A percentile compares a stretch with the other conserved stretches of the same genome.
phyloP scores from a whole-genome alignment of 352 stramenopile genomes.

The Thalassiosira livingstoniorum region DNA sequence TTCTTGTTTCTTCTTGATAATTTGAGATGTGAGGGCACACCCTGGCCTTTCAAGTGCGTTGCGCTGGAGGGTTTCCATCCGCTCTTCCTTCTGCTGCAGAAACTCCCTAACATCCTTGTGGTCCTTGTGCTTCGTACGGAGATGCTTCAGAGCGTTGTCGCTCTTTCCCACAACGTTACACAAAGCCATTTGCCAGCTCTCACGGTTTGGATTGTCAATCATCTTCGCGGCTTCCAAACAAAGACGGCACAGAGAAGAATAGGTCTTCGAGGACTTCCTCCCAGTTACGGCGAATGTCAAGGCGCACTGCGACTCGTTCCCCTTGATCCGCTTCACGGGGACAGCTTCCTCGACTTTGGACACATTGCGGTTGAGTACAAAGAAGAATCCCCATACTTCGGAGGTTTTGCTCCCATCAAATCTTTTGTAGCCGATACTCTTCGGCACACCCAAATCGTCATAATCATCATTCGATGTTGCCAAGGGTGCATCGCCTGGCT shows the following conservation, averaged over 20 bases:
- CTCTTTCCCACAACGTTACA: background rate
- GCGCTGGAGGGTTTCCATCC: background rate
- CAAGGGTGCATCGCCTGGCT: too few relatives aligned
- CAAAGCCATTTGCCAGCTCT: background rate
- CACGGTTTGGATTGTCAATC: background rate
- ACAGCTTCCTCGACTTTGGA: background rate
- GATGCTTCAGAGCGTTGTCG: background rate
- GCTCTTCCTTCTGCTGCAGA: background rate
- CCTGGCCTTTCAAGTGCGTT: background rate
- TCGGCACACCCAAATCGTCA: background rate
- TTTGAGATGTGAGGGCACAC: background rate
- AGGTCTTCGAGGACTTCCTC: background rate
- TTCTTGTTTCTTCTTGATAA: background rate
- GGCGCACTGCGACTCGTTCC: background rate
- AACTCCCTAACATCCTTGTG: background rate
- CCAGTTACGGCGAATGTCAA: background rate
- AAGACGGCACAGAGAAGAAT: background rate
- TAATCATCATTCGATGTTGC: too few relatives aligned
- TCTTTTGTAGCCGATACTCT: background rate
- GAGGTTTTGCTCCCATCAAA: background rate
- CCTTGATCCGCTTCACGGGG: background rate
- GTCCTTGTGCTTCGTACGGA: slow-evolving; percentile 1
- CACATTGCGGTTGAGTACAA: background rate
- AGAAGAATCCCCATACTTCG: background rate
- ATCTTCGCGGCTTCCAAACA: background rate